Conservation (phyloP, 768 basidiomycete species). For the Lentinula raphanica region DNA sequence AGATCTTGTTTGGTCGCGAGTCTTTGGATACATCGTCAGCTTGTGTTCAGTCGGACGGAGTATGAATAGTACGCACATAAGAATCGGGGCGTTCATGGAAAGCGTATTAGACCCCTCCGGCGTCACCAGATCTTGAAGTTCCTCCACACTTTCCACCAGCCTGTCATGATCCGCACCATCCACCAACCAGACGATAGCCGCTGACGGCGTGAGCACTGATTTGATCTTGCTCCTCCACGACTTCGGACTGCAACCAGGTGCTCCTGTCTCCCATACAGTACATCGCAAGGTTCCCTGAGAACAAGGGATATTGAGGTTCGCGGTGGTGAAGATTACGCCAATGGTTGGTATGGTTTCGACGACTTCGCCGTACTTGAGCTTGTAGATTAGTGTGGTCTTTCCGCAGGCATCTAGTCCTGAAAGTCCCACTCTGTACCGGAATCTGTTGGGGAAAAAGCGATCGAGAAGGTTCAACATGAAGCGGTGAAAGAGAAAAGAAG, state of each 20-base stretch:
- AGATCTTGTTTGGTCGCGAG: conserved; percentile 63
- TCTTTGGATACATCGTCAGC: conserved; percentile 18
- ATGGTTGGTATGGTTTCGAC: conserved; percentile 35
- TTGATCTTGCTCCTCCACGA: conserved; percentile 38
- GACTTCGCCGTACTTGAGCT: conserved; percentile 34
- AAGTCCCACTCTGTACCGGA: not conserved
- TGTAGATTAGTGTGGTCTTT: conserved; percentile 44
- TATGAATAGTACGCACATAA: not conserved
- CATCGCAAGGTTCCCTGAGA: conserved; percentile 27
- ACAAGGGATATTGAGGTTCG: conserved; percentile 36
- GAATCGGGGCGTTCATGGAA: not conserved
- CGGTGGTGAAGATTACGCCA: conserved; percentile 47
- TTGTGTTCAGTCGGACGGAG: not conserved
- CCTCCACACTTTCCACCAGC: conserved; percentile 47
- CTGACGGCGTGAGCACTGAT: conserved; percentile 29
- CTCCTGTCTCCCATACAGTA: conserved; percentile 34
- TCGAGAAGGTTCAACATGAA: not conserved
- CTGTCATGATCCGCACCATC: conserved; percentile 49
- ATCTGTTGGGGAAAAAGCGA: not conserved
- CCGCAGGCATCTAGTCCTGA: conserved; percentile 35
- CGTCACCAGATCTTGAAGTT: conserved; percentile 24
- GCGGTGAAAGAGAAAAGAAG: too few species aligned
- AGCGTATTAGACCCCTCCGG: not conserved
- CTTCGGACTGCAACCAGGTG: conserved; percentile 62
- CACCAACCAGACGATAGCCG: conserved; percentile 64